Evolutionary conservation across 176 grass and related monocot genomes (phyloP), one percentile per base, ranked within the genome.

Genomic region (Oryza officinalis): DNA sequence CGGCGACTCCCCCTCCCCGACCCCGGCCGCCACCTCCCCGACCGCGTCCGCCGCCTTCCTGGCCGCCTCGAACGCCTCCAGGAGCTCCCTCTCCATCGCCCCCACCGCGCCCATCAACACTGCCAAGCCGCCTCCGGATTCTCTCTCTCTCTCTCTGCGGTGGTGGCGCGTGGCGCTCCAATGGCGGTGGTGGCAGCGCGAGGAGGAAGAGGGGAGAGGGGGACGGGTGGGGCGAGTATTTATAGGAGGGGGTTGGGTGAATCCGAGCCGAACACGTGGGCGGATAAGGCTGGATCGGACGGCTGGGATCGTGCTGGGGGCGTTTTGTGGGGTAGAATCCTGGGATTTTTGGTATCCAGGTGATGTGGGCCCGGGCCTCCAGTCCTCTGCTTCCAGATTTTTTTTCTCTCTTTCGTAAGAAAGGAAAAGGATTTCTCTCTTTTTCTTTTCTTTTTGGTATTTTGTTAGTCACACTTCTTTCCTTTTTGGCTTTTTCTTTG

Each of bases 41-140:
- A 57, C 47, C 46, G 67, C 85, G 60, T 87, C 88, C 33, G 88
- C 88, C 10, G 87, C 84, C 91, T 89, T 93, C 80, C 83, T 89
- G 25, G 88, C 88, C 33, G 78, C 81, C 57, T 93, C 91, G 47
- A 90, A 90, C 22, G 74, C 78, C 84, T 90, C 85, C 28, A 93
- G 77, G 1, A 93, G 78, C 88, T 93, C 91, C 85, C 72, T 83
- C 60, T 93, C 81, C 88, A 84, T 85, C 40, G 46, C 7, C 31
- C 49, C 22, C 32, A 27, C 31, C 2, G 30, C 3, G 50, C 37
- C 14, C 17, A 71, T 61, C 63, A 78, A 88, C 72, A 79, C 72
- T 69, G 76, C 9, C 50, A 6, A 20, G 49, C 47, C 47, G 3
- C 27, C 44, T 49, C 41, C 25, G 67, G 33, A 26, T 73, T 9